phyloP scores from a whole-genome alignment of 2,329 filamentous ascomycete species.

The Fusarium oxysporum region DNA sequence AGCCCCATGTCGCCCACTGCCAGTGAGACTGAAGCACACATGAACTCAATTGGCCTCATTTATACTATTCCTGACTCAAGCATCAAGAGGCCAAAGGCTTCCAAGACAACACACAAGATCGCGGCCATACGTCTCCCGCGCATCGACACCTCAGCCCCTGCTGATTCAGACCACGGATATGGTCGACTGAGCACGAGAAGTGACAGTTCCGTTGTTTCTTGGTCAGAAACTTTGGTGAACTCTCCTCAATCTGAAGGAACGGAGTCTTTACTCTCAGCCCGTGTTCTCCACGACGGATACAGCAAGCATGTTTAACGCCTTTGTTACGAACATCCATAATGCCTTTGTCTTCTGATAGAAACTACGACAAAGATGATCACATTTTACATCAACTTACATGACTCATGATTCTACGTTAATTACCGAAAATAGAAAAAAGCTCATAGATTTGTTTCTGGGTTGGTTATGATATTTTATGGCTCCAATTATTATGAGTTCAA shows the following conservation, averaged over 20 bases:
- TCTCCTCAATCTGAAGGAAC: constrained; percentile 11
- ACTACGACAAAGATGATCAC: constrained; percentile 15
- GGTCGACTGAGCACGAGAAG: constrained; percentile 23
- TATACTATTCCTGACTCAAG: constrained; percentile 17
- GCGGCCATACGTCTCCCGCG: constrained; percentile 13
- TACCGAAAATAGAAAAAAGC: constrained; percentile 22
- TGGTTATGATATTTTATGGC: background rate
- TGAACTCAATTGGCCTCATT: constrained; percentile 36
- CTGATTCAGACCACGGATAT: background rate
- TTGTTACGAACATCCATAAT: constrained; percentile 6
- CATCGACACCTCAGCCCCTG: constrained; percentile 28
- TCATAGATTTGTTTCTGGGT: constrained; percentile 7
- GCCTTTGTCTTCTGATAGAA: constrained; percentile 11
- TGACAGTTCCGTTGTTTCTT: constrained; percentile 33
- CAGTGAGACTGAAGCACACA: constrained; percentile 42
- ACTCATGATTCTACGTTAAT: constrained; percentile 15
- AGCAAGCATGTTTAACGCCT: constrained; percentile 12
- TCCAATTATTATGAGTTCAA: background rate
- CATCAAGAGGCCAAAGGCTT: background rate
- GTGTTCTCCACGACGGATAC: constrained; percentile 29
- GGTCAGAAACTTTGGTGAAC: constrained; percentile 16
- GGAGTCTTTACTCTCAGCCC: constrained; percentile 13
- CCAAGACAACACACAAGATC: background rate
- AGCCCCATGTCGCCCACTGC: constrained; percentile 25
- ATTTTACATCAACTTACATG: constrained; percentile 7